Evolutionary conservation across 768 basidiomycete species (phyloP).

Genomic region (Coprinopsis strossmayeri): DNA sequence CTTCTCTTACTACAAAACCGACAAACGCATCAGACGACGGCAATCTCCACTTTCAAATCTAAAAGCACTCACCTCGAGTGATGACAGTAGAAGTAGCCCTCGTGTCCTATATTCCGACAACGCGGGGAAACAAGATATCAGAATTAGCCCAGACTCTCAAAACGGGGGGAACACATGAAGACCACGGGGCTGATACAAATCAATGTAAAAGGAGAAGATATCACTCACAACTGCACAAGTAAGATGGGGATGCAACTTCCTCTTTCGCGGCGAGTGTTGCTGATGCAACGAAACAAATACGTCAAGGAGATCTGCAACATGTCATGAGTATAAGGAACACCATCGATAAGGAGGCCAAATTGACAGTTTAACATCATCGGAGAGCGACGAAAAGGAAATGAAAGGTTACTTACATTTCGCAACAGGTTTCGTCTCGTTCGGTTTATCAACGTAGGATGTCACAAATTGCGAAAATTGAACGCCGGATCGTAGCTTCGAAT

Average conservation of each 20-base stretch:
- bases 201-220: slow-evolving; percentile 10
- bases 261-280: slow-evolving; percentile 38
- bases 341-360: no score
- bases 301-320: slow-evolving; percentile 38
- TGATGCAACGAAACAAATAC: slow-evolving; percentile 45
- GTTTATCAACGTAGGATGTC: slow-evolving; percentile 43
- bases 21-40: background rate
- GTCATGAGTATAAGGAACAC: background rate
- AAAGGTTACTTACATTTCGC: slow-evolving; percentile 39
- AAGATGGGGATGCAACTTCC: slow-evolving; percentile 46
- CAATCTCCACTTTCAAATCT: no score
- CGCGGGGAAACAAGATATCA: background rate
- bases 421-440: slow-evolving; percentile 46
- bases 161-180: background rate
- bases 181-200: background rate
- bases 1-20: slow-evolving; percentile 25
- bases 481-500: slow-evolving; percentile 45
- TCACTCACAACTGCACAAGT: slow-evolving; percentile 52
- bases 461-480: slow-evolving; percentile 50
- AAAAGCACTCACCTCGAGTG: slow-evolving; percentile 32
- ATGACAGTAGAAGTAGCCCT: slow-evolving; percentile 42
- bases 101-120: slow-evolving; percentile 14
- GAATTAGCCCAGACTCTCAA: background rate
- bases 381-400: background rate
- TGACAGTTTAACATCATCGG: no score